Conservation (phyloP, 2,329 filamentous ascomycete genomes). For the Escovopsis weberi region DNA sequence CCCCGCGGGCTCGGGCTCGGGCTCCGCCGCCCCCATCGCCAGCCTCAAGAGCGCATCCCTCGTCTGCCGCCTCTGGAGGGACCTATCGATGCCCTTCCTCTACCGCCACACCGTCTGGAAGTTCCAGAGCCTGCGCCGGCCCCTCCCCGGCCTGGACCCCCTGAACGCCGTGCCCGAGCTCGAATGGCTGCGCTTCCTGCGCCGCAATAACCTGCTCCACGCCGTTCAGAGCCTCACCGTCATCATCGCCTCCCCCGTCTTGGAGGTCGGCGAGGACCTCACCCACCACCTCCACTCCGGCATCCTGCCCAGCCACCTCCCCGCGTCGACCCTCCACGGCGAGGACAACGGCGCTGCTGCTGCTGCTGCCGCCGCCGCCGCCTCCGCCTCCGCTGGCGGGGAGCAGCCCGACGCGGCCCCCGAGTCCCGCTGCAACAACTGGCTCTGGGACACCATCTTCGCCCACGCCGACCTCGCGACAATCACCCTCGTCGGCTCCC, state of each 20-base stretch:
- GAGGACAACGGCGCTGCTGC: no score
- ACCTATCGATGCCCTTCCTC: constrained; percentile 35
- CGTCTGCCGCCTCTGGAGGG: constrained; percentile 39
- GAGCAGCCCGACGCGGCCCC: not conserved
- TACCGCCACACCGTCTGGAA: constrained; percentile 40
- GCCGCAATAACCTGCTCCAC: constrained; percentile 20
- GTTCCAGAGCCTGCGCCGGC: constrained; percentile 17
- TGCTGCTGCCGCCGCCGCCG: no score
- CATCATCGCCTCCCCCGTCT: constrained; percentile 18
- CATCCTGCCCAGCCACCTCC: constrained; percentile 16
- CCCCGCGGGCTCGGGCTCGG: no score
- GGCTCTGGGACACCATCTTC: constrained; percentile 44
- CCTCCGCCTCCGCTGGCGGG: no score
- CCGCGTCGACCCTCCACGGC: constrained; percentile 11
- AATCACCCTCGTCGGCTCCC: constrained; percentile 45
- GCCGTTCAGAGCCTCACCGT: constrained; percentile 28
- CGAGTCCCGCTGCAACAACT: constrained; percentile 18
- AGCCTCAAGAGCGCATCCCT: constrained; percentile 44
- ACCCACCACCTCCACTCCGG: constrained; percentile 14
- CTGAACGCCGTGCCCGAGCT: constrained; percentile 13
- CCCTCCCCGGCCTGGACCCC: constrained; percentile 9
- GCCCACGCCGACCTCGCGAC: constrained; percentile 34
- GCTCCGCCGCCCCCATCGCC: no score
- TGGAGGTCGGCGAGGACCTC: constrained; percentile 13
- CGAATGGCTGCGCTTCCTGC: constrained; percentile 26